These are phyloP conservation scores for Aureobasidium melanogenum DNA, from an alignment of 2,329 filamentous ascomycete species.

Conservation along the genomic window DNA sequence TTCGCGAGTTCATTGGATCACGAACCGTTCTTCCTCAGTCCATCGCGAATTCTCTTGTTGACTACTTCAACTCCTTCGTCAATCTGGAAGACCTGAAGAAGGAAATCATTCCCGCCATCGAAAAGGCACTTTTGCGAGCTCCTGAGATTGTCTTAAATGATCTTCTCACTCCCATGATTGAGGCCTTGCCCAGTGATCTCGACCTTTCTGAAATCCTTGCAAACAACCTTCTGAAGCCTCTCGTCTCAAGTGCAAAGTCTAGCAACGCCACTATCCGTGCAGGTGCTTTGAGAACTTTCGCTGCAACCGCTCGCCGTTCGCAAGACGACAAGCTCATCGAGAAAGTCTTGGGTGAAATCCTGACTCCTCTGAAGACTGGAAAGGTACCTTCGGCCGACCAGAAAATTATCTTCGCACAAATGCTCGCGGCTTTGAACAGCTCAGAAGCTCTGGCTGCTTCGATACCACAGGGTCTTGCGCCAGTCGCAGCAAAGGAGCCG, in stretches of 20 bases:
- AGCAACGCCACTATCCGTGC: constrained; percentile 70
- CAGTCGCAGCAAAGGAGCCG: constrained; percentile 70
- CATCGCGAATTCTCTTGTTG: constrained; percentile 61
- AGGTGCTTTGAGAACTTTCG: constrained; percentile 68
- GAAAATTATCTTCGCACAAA: constrained; percentile 70
- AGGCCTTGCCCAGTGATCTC: constrained; percentile 57
- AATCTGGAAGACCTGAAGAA: constrained; percentile 65
- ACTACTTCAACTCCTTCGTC: constrained; percentile 75
- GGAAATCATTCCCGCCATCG: constrained; percentile 69
- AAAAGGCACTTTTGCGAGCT: constrained; percentile 80
- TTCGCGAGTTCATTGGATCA: constrained; percentile 75
- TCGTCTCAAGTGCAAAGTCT: constrained; percentile 86
- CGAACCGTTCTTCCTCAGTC: constrained; percentile 61
- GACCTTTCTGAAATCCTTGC: constrained; percentile 71
- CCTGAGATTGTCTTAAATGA: constrained; percentile 83
- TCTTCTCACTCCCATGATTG: constrained; percentile 64
- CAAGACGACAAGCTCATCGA: constrained; percentile 50
- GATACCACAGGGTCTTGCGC: constrained; percentile 56
- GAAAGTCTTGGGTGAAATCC: constrained; percentile 67
- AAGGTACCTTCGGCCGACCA: constrained; percentile 83
- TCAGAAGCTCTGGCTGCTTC: constrained; percentile 56
- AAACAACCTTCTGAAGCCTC: constrained; percentile 68
- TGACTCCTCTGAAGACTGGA: constrained; percentile 68
- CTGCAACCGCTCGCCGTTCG: constrained; percentile 55
- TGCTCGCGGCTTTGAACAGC: constrained; percentile 58